phyloP scores from a whole-genome alignment of 805 yeast genomes.

The Komagataella mondaviorum region DNA sequence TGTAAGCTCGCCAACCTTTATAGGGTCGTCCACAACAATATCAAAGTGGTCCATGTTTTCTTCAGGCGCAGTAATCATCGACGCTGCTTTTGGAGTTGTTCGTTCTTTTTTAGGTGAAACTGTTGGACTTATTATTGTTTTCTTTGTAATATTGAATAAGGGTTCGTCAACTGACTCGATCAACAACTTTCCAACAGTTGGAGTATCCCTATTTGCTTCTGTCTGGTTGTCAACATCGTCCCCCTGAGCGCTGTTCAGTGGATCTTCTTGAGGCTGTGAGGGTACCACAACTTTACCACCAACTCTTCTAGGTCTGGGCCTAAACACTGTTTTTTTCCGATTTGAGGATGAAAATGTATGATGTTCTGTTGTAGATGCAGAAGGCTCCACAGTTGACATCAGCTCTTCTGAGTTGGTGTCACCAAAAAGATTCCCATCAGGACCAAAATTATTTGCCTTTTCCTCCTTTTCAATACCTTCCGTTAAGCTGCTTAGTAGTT shows the following conservation, averaged over 20 bases:
- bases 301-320: background rate
- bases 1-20: slow-evolving; percentile 82
- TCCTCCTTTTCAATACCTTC: slow-evolving; percentile 13
- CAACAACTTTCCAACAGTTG: background rate
- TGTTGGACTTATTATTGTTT: slow-evolving; percentile 2
- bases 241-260: background rate
- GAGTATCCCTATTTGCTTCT: background rate
- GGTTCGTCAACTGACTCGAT: slow-evolving; percentile 32
- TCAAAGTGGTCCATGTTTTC: slow-evolving; percentile 22
- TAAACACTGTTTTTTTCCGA: background rate
- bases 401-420: background rate
- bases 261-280: background rate
- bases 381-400: background rate
- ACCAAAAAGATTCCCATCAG: background rate
- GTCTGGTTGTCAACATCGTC: background rate
- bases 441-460: slow-evolving; percentile 3
- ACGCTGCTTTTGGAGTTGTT: slow-evolving; percentile 2
- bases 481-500: slow-evolving; percentile 28
- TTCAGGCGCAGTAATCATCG: slow-evolving; percentile 1
- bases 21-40: slow-evolving; percentile 79
- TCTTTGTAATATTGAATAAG: slow-evolving; percentile 28
- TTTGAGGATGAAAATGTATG: background rate
- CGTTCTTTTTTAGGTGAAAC: slow-evolving; percentile 11
- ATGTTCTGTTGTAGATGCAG: background rate
- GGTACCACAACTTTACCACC: background rate